phyloP scores from a whole-genome alignment of 345 rosid species.

The Aquilaria yunnanensis region DNA sequence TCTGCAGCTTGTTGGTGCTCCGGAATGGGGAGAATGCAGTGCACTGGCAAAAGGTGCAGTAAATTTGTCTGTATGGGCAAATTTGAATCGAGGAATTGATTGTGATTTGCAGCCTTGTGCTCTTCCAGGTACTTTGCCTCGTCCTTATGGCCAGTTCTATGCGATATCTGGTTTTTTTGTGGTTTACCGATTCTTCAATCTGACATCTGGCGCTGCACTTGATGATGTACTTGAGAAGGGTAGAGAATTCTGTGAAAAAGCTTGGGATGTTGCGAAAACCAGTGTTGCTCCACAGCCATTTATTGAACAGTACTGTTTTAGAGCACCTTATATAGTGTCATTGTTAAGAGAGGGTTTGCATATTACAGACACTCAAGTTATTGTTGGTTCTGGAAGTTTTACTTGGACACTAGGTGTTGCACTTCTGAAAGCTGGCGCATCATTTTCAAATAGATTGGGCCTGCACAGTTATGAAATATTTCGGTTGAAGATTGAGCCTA shows the following conservation, averaged over 20 bases:
- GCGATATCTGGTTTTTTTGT: constrained; percentile 95
- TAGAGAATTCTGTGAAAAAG: constrained; percentile 71
- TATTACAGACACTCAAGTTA: constrained; percentile 63
- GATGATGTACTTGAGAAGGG: constrained; percentile 93
- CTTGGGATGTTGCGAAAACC: constrained; percentile 70
- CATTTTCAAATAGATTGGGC: constrained; percentile 55
- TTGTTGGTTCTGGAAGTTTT: constrained; percentile 90
- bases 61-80: constrained; percentile 90
- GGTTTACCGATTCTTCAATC: constrained; percentile 79
- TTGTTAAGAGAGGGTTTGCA: constrained; percentile 89
- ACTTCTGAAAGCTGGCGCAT: constrained; percentile 76
- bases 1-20: constrained; percentile 73
- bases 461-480: constrained; percentile 53
- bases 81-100: constrained; percentile 52
- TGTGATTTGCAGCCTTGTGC: constrained; percentile 95
- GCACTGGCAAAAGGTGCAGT: constrained; percentile 74
- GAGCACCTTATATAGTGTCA: constrained; percentile 87
- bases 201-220: constrained; percentile 75
- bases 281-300: constrained; percentile 96
- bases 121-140: constrained; percentile 65
- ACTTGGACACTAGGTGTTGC: constrained; percentile 99
- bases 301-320: constrained; percentile 97
- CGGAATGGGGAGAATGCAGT: constrained; percentile 79
- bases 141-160: constrained; percentile 83
- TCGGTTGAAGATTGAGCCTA: constrained; percentile 63